Percentiles rank a stretch among this genome's conserved stretches.
Evolutionary conservation across 257 asterid species (phyloP).

Genomic region (Salvia rosmarinus): DNA sequence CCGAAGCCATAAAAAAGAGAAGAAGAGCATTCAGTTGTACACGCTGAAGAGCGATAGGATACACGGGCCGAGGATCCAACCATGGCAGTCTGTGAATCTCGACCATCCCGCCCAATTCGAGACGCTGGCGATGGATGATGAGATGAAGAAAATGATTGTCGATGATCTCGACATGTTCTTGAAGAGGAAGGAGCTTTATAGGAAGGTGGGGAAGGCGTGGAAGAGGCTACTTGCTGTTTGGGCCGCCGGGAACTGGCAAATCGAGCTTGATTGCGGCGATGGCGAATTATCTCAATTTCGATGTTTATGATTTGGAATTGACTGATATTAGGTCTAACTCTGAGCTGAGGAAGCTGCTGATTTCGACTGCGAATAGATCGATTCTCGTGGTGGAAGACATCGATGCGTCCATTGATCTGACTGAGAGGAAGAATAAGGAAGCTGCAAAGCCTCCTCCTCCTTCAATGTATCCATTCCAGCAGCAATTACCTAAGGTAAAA

Average conservation of each 20-base stretch:
- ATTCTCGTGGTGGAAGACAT: constrained; percentile 81
- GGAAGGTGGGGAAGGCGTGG: constrained; percentile 75
- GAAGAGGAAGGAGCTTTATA: constrained; percentile 58
- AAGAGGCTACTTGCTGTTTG: constrained; percentile 66
- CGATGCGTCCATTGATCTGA: constrained; percentile 56
- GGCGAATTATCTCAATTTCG: constrained; percentile 66
- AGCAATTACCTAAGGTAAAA: constrained; percentile 40
- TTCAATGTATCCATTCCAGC: no score
- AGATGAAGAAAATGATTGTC: constrained; percentile 42
- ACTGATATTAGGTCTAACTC: constrained; percentile 49
- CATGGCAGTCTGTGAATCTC: constrained; percentile 55
- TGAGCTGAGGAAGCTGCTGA: constrained; percentile 48
- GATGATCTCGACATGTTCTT: constrained; percentile 59
- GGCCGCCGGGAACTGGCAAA: constrained; percentile 89
- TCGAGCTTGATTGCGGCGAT: constrained; percentile 84
- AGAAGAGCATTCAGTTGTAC: constrained; percentile 41
- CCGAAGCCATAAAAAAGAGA: constrained; percentile 32
- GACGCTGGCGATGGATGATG: constrained; percentile 61
- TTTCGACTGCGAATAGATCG: constrained; percentile 56
- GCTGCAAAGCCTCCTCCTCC: no score
- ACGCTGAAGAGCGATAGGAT: constrained; percentile 37
- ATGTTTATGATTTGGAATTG: constrained; percentile 73
- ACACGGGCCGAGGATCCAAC: not conserved
- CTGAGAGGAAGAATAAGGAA: no score
- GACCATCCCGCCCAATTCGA: constrained; percentile 68